phyloP scores from a whole-genome alignment of 106 monocot species.

The Apostasia shenzhenica region DNA sequence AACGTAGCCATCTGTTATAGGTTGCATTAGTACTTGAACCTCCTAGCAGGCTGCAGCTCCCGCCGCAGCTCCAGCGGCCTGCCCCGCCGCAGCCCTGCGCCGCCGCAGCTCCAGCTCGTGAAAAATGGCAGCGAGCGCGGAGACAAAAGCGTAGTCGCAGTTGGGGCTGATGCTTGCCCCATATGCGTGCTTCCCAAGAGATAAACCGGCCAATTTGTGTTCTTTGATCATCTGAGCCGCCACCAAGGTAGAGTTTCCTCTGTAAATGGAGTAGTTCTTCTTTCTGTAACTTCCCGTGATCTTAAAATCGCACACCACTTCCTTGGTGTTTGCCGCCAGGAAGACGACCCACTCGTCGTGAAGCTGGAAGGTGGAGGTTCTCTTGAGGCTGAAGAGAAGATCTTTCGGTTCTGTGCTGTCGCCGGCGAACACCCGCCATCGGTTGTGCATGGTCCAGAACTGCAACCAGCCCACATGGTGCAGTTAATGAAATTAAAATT shows the following conservation, averaged over 20 bases:
- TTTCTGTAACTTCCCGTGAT: conserved; percentile 2
- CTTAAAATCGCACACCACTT: neutral
- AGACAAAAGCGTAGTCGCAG: neutral
- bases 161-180: neutral
- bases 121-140: conserved; percentile 1
- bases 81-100: no score
- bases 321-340: conserved; percentile 1
- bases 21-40: no score
- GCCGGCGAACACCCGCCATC: neutral
- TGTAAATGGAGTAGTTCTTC: conserved; percentile 5
- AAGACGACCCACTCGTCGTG: conserved; percentile 6
- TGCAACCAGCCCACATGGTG: neutral
- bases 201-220: neutral
- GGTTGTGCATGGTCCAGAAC: neutral
- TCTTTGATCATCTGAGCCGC: conserved; percentile 4
- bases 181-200: neutral
- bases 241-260: neutral
- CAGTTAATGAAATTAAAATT: no score
- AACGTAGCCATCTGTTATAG: no score
- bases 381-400: neutral
- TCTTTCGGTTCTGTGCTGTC: neutral
- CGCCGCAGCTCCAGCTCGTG: no score
- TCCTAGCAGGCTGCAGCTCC: no score
- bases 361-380: neutral
- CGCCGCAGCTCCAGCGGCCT: no score